Base-by-base conservation (phyloP, 73 alveolate species). In the Stentor roeselii region DNA sequence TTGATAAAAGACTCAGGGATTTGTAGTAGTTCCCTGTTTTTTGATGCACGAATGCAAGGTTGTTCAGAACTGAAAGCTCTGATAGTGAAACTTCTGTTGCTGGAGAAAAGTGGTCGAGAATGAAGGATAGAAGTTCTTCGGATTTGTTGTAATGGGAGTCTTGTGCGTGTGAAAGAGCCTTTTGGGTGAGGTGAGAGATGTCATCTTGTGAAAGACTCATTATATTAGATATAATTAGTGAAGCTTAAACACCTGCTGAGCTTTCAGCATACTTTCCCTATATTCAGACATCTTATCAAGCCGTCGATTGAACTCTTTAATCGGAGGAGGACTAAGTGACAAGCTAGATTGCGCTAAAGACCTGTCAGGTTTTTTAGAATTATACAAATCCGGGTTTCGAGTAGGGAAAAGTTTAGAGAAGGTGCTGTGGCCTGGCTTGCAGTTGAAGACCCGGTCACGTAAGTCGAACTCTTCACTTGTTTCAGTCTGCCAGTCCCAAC, bases 401-500 rank as follows among this genome's bases (percentile, higher is more conserved):
- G 27, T 21, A 30, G 80, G 80, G 37, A 67, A 67, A 36, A 67
- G n/a, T 21, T 21, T 21, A 67, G 80, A 21, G 34, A 67, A 67
- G 41, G 80, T 67, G 41, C 37, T 32, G 11, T 67, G 11, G 11
- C 41, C 34, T 67, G 80, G 80, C 27, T 21, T 21, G 80, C 37
- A 21, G n/a, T 32, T 32, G 11, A 1, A 34, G 37, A n/a, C 41
- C 41, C 27, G 21, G 37, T 21, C 80, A 27, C 42, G 14, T 30
- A 67, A 11, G 11, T 67, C 37, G 34, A 27, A 21, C 34, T 67
- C 80, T 0, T 67, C 80, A 67, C 37, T 67, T 36, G 41, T 11
- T 67, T 67, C 37, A 67, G 37, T 21, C 41, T 67, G 80, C 80
- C 80, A 67, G 34, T 67, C 80, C n/a, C 37, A 67, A 21, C 80